These are phyloP conservation scores for Macadamia tetraphylla DNA, from an alignment of 164 flowering plant species.

Conservation along the genomic window DNA sequence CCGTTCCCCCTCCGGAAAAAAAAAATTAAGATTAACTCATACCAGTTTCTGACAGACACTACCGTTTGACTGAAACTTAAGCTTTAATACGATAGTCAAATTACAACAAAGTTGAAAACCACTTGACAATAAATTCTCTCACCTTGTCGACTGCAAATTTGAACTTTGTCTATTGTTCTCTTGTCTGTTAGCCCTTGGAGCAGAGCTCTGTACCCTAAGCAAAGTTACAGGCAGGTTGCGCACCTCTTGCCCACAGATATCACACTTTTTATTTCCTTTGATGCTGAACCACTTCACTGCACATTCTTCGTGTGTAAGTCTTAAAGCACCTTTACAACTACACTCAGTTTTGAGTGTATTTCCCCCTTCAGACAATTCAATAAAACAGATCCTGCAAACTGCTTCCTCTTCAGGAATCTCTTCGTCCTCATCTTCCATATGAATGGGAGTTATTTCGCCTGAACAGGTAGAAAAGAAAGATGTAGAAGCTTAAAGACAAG, in stretches of 20 bases:
- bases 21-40: too few relatives aligned
- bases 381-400: slow-evolving; percentile 80
- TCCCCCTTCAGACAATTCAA: slow-evolving; percentile 49
- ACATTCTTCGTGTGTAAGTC: slow-evolving; percentile 79
- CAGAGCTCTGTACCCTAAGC: slow-evolving; percentile 48
- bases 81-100: neutral
- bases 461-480: slow-evolving; percentile 16
- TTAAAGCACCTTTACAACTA: slow-evolving; percentile 89
- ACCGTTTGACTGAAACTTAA: neutral
- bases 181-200: slow-evolving; percentile 34
- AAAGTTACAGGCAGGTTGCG: slow-evolving; percentile 77
- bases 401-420: slow-evolving; percentile 97
- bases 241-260: slow-evolving; percentile 79
- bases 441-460: slow-evolving; percentile 47
- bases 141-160: slow-evolving; percentile 43
- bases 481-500: neutral
- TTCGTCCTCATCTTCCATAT: slow-evolving; percentile 49
- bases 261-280: slow-evolving; percentile 70
- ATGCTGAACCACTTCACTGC: slow-evolving; percentile 77
- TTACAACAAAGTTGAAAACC: too few relatives aligned
- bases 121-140: neutral
- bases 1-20: too few relatives aligned
- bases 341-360: slow-evolving; percentile 81
- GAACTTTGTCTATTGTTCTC: slow-evolving; percentile 27
- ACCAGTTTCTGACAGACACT: too few relatives aligned